Conservation (phyloP, 1,284 basidiomycete genomes). For the Takashimella koratensis region DNA sequence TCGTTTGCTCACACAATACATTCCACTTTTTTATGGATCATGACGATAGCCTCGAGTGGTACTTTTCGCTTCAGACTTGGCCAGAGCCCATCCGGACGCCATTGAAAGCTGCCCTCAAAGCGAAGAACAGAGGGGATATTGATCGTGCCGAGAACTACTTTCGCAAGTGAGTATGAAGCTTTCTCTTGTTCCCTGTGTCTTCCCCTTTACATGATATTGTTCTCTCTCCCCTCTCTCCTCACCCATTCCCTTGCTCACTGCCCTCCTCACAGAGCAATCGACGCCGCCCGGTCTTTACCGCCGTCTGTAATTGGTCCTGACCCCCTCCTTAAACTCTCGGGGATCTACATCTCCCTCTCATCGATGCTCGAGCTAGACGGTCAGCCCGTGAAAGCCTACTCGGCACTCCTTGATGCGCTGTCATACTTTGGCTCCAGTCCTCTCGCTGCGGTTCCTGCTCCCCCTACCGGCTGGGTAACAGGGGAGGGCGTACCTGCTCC, state of each 20-base stretch:
- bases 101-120: conserved; percentile 43
- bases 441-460: conserved; percentile 11
- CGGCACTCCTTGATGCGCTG: conserved; percentile 30
- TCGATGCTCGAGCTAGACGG: conserved; percentile 38
- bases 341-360: conserved; percentile 43
- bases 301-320: conserved; percentile 33
- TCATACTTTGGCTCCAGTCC: conserved; percentile 32
- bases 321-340: conserved; percentile 44
- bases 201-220: background rate
- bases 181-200: background rate
- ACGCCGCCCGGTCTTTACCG: conserved; percentile 26
- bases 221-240: background rate
- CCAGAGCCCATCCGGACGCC: conserved; percentile 44
- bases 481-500: too few relatives aligned
- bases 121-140: conserved; percentile 35
- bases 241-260: too few relatives aligned
- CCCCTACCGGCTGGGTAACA: conserved; percentile 7
- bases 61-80: conserved; percentile 44
- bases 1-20: too few relatives aligned
- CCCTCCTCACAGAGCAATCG: conserved; percentile 36
- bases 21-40: too few relatives aligned
- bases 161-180: conserved; percentile 26
- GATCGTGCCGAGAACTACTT: conserved; percentile 42
- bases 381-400: conserved; percentile 33
- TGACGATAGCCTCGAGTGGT: conserved; percentile 45